A percentile compares a stretch with the other conserved stretches of the same genome.
Evolutionary conservation across 2,329 filamentous ascomycete species (phyloP).

Genomic region (Ophiocordyceps unilateralis): DNA sequence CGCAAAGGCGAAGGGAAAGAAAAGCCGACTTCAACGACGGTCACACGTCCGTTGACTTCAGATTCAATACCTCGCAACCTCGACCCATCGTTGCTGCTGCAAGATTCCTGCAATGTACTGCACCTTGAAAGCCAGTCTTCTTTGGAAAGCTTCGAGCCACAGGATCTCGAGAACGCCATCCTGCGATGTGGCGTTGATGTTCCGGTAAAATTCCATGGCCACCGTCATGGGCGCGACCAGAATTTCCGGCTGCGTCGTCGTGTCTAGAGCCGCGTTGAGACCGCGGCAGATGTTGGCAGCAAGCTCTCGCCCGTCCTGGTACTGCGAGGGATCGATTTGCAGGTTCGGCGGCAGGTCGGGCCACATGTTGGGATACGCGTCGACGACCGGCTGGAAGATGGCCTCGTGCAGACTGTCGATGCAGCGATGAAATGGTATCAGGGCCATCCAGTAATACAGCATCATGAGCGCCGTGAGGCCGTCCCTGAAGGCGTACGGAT

Average conservation of each 20-base stretch:
- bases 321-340: conserved; percentile 23
- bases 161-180: conserved; percentile 26
- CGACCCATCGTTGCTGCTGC: conserved; percentile 21
- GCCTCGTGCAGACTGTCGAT: conserved; percentile 26
- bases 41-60: not conserved
- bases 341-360: conserved; percentile 19
- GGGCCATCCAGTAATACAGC: conserved; percentile 35
- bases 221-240: conserved; percentile 24
- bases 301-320: conserved; percentile 24
- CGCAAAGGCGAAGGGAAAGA: not conserved
- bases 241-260: conserved; percentile 28
- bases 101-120: conserved; percentile 22
- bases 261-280: conserved; percentile 27
- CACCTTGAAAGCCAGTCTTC: conserved; percentile 20
- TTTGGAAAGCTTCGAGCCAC: conserved; percentile 29
- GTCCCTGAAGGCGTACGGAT: conserved; percentile 27
- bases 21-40: not conserved
- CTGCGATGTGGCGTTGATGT: conserved; percentile 18
- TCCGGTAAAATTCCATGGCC: conserved; percentile 23
- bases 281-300: conserved; percentile 32
- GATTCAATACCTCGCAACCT: conserved; percentile 13
- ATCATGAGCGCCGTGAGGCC: conserved; percentile 26
- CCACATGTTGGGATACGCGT: conserved; percentile 21
- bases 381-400: conserved; percentile 25
- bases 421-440: conserved; percentile 30